Percentiles rank a stretch among this genome's conserved stretches.
phyloP scores from a whole-genome alignment of 2,329 filamentous ascomycete genomes.

The Stagonosporopsis rhizophila region DNA sequence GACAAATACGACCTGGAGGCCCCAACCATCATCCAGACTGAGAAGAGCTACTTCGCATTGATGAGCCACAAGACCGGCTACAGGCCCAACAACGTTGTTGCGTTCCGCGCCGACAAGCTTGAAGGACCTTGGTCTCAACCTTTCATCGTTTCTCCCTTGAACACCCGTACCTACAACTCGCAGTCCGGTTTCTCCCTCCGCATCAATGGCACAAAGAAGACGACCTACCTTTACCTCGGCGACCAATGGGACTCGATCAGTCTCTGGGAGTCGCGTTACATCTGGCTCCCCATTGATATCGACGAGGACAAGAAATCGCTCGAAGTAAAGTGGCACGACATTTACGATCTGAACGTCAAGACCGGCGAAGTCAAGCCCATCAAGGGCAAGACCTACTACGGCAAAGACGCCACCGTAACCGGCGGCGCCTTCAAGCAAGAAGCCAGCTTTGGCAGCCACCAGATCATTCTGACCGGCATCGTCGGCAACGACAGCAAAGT shows the following conservation, averaged over 20 bases:
- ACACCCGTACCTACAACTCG: constrained; percentile 61
- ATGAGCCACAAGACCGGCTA: constrained; percentile 72
- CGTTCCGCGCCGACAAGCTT: constrained; percentile 61
- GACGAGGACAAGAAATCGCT: constrained; percentile 61
- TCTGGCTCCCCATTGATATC: constrained; percentile 63
- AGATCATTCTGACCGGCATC: constrained; percentile 60
- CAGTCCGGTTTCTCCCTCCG: constrained; percentile 60
- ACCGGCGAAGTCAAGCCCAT: constrained; percentile 58
- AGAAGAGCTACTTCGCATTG: constrained; percentile 65
- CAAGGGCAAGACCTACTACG: constrained; percentile 58
- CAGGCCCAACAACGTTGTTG: constrained; percentile 67
- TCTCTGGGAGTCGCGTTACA: constrained; percentile 64
- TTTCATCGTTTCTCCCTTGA: constrained; percentile 59
- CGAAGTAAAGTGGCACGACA: constrained; percentile 60
- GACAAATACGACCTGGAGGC: constrained; percentile 68
- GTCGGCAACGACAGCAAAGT: constrained; percentile 63
- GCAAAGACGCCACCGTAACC: constrained; percentile 53
- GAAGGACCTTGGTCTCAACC: constrained; percentile 63
- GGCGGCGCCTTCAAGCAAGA: constrained; percentile 64
- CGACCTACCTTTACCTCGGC: constrained; percentile 60
- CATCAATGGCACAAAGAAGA: constrained; percentile 58
- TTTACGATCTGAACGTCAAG: constrained; percentile 63
- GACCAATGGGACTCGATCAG: constrained; percentile 64
- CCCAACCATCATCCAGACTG: constrained; percentile 66
- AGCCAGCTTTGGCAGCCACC: constrained; percentile 60